Conservation (phyloP, 441 rosid species). For the Jatropha multifida region DNA sequence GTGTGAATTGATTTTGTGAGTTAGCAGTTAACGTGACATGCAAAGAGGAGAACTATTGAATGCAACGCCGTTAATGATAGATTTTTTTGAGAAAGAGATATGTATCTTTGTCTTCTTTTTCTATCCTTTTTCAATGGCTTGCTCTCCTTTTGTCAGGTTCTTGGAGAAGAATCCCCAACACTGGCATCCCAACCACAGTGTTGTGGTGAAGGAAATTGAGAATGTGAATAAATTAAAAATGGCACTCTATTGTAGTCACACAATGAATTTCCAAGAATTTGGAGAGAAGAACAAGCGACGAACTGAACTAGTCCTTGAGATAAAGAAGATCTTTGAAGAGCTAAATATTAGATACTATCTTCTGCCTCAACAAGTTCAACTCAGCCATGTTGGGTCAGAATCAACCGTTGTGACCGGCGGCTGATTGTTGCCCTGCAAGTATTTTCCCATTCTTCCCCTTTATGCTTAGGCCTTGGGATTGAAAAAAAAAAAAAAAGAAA, state of each 20-base stretch:
- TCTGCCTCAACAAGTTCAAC: constrained; percentile 63
- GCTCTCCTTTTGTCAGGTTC: constrained; percentile 37
- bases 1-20: not conserved
- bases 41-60: not conserved
- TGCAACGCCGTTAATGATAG: not conserved
- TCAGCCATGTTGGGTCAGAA: constrained; percentile 32
- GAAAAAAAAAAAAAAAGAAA: no score
- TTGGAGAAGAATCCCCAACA: constrained; percentile 46
- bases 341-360: constrained; percentile 57
- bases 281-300: constrained; percentile 58
- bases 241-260: constrained; percentile 47
- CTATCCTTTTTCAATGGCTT: not conserved
- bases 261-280: constrained; percentile 68
- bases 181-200: constrained; percentile 53
- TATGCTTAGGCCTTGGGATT: not conserved
- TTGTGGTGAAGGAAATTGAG: constrained; percentile 66
- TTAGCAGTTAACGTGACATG: not conserved
- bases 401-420: constrained; percentile 18
- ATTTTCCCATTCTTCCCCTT: not conserved
- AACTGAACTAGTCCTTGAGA: constrained; percentile 50
- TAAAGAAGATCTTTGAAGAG: constrained; percentile 69
- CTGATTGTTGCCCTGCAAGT: constrained; percentile 15
- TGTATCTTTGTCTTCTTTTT: not conserved
- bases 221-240: constrained; percentile 58
- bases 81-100: not conserved